A percentile compares a stretch with the other conserved stretches of the same genome.
These are phyloP conservation scores for Cyberlindnera mrakii DNA, from an alignment of 805 yeast genomes.

Conservation along the genomic window DNA sequence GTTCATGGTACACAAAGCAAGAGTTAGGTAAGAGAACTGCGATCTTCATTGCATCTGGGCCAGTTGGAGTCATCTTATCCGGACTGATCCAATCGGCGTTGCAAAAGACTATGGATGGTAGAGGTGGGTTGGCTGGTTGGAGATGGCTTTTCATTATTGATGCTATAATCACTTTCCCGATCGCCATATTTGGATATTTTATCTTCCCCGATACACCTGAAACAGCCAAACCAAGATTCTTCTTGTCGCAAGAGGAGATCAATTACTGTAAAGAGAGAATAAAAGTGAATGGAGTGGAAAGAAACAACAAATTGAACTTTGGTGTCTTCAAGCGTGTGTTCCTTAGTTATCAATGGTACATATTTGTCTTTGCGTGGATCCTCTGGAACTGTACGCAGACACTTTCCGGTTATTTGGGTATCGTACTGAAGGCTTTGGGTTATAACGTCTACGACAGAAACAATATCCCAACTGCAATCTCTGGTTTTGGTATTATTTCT, in stretches of 20 bases:
- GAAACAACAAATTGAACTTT: conserved; percentile 10
- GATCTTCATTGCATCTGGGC: conserved; percentile 11
- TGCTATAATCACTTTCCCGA: conserved; percentile 40
- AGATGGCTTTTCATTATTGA: conserved; percentile 39
- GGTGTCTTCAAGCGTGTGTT: conserved; percentile 15
- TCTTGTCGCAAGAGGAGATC: conserved; percentile 13
- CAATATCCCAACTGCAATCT: conserved; percentile 16
- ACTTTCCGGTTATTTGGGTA: conserved; percentile 9
- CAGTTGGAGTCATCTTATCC: conserved; percentile 11
- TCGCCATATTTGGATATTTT: conserved; percentile 43
- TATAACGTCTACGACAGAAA: conserved; percentile 20
- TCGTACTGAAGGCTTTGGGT: conserved; percentile 17
- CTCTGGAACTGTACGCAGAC: conserved; percentile 11
- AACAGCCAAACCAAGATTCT: conserved; percentile 12
- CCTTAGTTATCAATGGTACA: conserved; percentile 16
- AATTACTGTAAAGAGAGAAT: conserved; percentile 8
- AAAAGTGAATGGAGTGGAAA: conserved; percentile 12
- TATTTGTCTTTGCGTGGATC: conserved; percentile 14
- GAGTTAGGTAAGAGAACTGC: conserved; percentile 14
- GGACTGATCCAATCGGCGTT: conserved; percentile 42
- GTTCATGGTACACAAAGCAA: conserved; percentile 9
- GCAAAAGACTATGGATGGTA: conserved; percentile 29
- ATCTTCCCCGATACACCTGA: conserved; percentile 37
- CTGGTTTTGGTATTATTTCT: conserved; percentile 16
- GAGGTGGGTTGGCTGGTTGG: conserved; percentile 28